These are phyloP conservation scores for Ophiocordyceps unilateralis DNA, from an alignment of 2,329 filamentous ascomycete genomes.

Conservation along the genomic window DNA sequence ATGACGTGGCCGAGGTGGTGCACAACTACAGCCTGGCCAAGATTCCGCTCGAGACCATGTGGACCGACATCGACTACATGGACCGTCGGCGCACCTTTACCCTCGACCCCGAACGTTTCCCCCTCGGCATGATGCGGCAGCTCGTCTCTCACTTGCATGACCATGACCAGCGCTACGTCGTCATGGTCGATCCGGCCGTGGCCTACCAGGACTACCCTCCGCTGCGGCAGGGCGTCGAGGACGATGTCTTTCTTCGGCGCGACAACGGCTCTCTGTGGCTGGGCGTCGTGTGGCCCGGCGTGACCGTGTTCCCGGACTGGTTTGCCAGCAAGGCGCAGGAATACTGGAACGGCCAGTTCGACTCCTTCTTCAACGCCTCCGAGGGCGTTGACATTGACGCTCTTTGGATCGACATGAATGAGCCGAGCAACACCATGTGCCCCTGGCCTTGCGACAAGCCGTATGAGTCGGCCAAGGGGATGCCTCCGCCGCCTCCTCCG, in stretches of 20 bases:
- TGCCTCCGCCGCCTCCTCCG: slow-evolving; percentile 44
- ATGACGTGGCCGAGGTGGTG: slow-evolving; percentile 46
- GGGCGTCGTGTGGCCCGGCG: slow-evolving; percentile 64
- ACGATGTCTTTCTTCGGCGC: slow-evolving; percentile 30
- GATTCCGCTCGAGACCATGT: slow-evolving; percentile 60
- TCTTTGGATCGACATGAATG: slow-evolving; percentile 60
- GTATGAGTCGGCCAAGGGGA: slow-evolving; percentile 14
- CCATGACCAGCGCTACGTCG: slow-evolving; percentile 50
- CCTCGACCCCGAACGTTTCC: slow-evolving; percentile 50
- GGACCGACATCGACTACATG: slow-evolving; percentile 63
- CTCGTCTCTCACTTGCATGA: slow-evolving; percentile 49
- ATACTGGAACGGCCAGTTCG: slow-evolving; percentile 58
- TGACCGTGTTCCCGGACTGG: slow-evolving; percentile 61
- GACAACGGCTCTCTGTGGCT: slow-evolving; percentile 38
- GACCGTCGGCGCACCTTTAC: slow-evolving; percentile 37
- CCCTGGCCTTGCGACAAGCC: slow-evolving; percentile 12
- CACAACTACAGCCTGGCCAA: slow-evolving; percentile 44
- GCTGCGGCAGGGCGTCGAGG: slow-evolving; percentile 21
- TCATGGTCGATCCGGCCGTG: slow-evolving; percentile 62
- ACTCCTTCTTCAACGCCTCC: slow-evolving; percentile 44
- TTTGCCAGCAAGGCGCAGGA: slow-evolving; percentile 44
- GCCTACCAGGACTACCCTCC: slow-evolving; percentile 30
- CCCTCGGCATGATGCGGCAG: slow-evolving; percentile 43
- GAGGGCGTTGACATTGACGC: slow-evolving; percentile 59
- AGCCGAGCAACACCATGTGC: slow-evolving; percentile 17